Evolutionary conservation across 2,329 filamentous ascomycete genomes (phyloP).

Genomic region (Xylariaceae sp.): DNA sequence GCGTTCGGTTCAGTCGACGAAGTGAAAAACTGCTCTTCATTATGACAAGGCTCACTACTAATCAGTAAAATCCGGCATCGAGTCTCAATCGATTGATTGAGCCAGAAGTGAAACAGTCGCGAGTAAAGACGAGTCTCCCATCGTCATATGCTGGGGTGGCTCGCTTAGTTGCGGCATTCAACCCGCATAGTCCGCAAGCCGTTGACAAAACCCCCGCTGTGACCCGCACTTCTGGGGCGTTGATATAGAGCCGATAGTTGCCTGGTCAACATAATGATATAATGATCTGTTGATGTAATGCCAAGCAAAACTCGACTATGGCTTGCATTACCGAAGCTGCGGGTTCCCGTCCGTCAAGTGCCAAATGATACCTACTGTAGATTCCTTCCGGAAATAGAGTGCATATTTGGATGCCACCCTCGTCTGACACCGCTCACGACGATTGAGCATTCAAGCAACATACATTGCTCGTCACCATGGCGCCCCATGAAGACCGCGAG

Average conservation of each 20-base stretch:
- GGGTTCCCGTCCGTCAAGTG: slow-evolving; percentile 17
- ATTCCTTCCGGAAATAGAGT: slow-evolving; percentile 37
- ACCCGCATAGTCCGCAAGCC: slow-evolving; percentile 7
- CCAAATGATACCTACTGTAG: slow-evolving; percentile 29
- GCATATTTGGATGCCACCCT: slow-evolving; percentile 10
- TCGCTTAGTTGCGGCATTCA: slow-evolving; percentile 41
- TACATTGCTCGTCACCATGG: slow-evolving; percentile 35
- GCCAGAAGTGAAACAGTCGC: background rate
- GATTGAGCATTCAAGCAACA: slow-evolving; percentile 4
- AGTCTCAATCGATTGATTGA: slow-evolving; percentile 15
- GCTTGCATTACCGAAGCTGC: slow-evolving; percentile 22
- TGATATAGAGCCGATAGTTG: slow-evolving; percentile 45
- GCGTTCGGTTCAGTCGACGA: slow-evolving; percentile 30
- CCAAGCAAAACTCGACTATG: slow-evolving; percentile 4
- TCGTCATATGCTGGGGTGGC: slow-evolving; percentile 29
- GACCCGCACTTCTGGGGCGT: slow-evolving; percentile 12
- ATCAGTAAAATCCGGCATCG: slow-evolving; percentile 24
- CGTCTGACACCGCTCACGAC: slow-evolving; percentile 3
- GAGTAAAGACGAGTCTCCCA: slow-evolving; percentile 16
- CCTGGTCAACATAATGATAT: slow-evolving; percentile 44
- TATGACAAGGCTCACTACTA: slow-evolving; percentile 14
- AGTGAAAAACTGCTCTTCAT: slow-evolving; percentile 36
- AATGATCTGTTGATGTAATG: slow-evolving; percentile 19
- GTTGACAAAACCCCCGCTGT: slow-evolving; percentile 27
- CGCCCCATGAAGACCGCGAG: slow-evolving; percentile 40